These are phyloP conservation scores for Hyphopichia fennica DNA, from an alignment of 1,139 yeast species.

Conservation along the genomic window DNA sequence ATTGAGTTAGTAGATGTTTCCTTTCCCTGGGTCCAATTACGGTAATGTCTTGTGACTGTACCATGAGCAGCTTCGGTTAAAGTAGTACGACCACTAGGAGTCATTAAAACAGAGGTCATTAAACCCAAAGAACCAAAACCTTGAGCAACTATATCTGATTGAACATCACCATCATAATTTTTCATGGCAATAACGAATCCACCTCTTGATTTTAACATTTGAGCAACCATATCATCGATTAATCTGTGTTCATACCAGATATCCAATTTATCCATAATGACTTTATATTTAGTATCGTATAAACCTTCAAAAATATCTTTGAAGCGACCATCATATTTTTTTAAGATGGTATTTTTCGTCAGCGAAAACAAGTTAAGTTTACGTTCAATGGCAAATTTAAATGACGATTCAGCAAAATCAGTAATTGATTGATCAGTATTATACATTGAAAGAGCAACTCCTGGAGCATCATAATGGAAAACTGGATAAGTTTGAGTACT, in stretches of 20 bases:
- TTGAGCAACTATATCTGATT: slow-evolving; percentile 95
- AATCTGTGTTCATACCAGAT: slow-evolving; percentile 96
- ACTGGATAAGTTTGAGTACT: slow-evolving; percentile 58
- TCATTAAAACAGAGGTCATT: slow-evolving; percentile 91
- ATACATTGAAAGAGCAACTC: slow-evolving; percentile 93
- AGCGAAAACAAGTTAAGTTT: slow-evolving; percentile 79
- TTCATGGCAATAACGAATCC: slow-evolving; percentile 94
- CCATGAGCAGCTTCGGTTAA: slow-evolving; percentile 98
- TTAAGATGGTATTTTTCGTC: slow-evolving; percentile 92
- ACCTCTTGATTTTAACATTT: slow-evolving; percentile 93
- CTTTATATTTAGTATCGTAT: slow-evolving; percentile 69
- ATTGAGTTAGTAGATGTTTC: slow-evolving; percentile 98
- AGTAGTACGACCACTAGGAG: slow-evolving; percentile 94
- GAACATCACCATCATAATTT: slow-evolving; percentile 97
- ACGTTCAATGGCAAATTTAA: slow-evolving; percentile 80
- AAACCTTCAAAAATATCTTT: slow-evolving; percentile 88
- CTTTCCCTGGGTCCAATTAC: slow-evolving; percentile 93
- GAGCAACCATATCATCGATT: slow-evolving; percentile 98
- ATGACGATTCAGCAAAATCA: slow-evolving; percentile 91
- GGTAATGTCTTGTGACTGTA: slow-evolving; percentile 93
- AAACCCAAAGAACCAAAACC: slow-evolving; percentile 96
- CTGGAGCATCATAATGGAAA: slow-evolving; percentile 70
- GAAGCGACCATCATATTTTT: slow-evolving; percentile 91
- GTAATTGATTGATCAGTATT: slow-evolving; percentile 87
- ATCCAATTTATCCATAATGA: slow-evolving; percentile 69